These are phyloP conservation scores for Lolium rigidum DNA, from an alignment of 176 grass and related monocot genomes.

Conservation along the genomic window DNA sequence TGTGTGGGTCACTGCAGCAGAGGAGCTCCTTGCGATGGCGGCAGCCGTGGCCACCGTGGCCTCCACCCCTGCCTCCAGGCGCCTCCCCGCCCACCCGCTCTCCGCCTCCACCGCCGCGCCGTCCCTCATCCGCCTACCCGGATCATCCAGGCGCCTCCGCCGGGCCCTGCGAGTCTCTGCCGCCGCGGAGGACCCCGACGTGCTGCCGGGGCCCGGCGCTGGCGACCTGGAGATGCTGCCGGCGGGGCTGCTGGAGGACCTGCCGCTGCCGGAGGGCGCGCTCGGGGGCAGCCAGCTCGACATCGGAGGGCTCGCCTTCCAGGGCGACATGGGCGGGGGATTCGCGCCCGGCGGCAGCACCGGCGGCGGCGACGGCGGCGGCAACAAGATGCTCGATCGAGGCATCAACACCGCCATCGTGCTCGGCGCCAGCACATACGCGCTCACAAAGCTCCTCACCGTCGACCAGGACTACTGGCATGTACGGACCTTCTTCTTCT, in stretches of 20 bases:
- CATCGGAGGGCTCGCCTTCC: slow-evolving; percentile 56
- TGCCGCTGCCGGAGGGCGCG: slow-evolving; percentile 13
- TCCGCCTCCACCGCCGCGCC: background rate
- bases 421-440: slow-evolving; percentile 86
- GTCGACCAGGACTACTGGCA: slow-evolving; percentile 99
- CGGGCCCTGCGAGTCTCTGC: slow-evolving; percentile 17
- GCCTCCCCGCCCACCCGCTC: background rate
- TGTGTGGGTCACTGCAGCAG: background rate
- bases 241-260: slow-evolving; percentile 47
- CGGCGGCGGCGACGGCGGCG: background rate
- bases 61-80: slow-evolving; percentile 38
- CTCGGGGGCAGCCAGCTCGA: slow-evolving; percentile 38
- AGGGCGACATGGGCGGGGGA: slow-evolving; percentile 45
- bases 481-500: slow-evolving; percentile 42
- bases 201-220: slow-evolving; percentile 32
- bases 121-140: slow-evolving; percentile 26
- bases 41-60: slow-evolving; percentile 36
- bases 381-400: slow-evolving; percentile 60
- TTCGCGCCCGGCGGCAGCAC: slow-evolving; percentile 12
- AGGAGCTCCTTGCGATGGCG: slow-evolving; percentile 13
- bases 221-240: slow-evolving; percentile 11
- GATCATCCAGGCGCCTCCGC: slow-evolving; percentile 32
- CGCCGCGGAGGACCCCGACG: slow-evolving; percentile 40
- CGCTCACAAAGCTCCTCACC: slow-evolving; percentile 91
- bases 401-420: slow-evolving; percentile 88